Conservation (phyloP, 2,329 filamentous ascomycete species). For the Alternaria triticina region DNA sequence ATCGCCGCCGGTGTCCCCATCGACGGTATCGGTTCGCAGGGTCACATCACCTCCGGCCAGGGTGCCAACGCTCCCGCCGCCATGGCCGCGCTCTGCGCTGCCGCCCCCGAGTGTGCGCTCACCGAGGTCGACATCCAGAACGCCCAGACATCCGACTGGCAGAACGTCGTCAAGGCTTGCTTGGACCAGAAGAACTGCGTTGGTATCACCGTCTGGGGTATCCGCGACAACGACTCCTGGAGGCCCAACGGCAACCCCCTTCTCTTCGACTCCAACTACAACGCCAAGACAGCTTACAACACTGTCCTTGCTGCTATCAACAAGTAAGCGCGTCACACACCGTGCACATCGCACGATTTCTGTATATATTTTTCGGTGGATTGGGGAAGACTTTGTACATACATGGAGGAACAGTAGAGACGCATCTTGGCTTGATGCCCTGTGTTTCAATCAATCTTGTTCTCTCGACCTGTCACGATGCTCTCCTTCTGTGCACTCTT, state of each 20-base stretch:
- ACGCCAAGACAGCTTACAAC: slow-evolving; percentile 52
- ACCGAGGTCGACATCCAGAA: slow-evolving; percentile 73
- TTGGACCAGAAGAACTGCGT: slow-evolving; percentile 66
- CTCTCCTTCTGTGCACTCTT: slow-evolving; percentile 27
- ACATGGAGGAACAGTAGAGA: not conserved
- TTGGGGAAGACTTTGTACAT: slow-evolving; percentile 12
- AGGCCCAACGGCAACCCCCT: slow-evolving; percentile 51
- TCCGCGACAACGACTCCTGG: slow-evolving; percentile 57
- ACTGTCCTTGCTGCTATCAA: slow-evolving; percentile 37
- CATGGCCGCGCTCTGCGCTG: slow-evolving; percentile 59
- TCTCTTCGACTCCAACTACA: slow-evolving; percentile 53
- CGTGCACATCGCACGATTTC: not conserved
- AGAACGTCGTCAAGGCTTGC: slow-evolving; percentile 64
- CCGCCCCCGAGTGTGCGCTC: slow-evolving; percentile 66
- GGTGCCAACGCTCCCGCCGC: slow-evolving; percentile 58
- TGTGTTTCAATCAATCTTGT: slow-evolving; percentile 1
- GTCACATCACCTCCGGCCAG: slow-evolving; percentile 59
- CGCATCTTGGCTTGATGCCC: not conserved
- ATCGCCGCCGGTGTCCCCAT: slow-evolving; percentile 67
- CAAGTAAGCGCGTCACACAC: slow-evolving; percentile 9
- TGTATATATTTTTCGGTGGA: slow-evolving; percentile 5
- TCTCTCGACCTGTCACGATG: slow-evolving; percentile 15
- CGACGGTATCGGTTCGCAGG: slow-evolving; percentile 61
- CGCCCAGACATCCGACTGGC: slow-evolving; percentile 64
- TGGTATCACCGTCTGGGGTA: slow-evolving; percentile 70